Evolutionary conservation across 352 stramenopile genomes (phyloP).

Genomic region (Globisporangium nodosum): DNA sequence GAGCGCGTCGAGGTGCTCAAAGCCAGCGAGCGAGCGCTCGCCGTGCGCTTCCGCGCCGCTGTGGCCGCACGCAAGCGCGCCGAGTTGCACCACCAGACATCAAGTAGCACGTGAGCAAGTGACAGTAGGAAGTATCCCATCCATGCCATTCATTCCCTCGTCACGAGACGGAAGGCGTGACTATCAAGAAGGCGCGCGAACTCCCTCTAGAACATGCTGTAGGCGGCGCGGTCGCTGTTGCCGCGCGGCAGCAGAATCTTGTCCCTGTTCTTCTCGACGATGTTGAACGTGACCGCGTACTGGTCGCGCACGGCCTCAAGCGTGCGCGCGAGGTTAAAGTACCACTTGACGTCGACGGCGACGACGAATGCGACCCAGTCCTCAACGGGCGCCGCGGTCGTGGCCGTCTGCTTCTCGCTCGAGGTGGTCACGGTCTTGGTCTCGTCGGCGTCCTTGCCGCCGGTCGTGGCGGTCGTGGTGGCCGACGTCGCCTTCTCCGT

Average conservation of each 20-base stretch:
- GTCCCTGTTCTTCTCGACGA: conserved; percentile 74
- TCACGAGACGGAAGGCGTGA: not conserved
- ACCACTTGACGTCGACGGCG: conserved; percentile 83
- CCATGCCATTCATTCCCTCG: not conserved
- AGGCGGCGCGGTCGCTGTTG: conserved; percentile 55
- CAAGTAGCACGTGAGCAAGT: conserved; percentile 1
- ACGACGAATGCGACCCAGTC: conserved; percentile 67
- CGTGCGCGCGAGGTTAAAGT: conserved; percentile 61
- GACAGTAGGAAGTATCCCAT: too few species aligned
- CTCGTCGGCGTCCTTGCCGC: conserved; percentile 65
- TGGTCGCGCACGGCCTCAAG: conserved; percentile 73
- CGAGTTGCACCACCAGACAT: not conserved
- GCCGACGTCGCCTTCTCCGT: conserved; percentile 56
- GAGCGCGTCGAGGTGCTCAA: conserved; percentile 12
- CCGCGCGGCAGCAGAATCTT: conserved; percentile 76
- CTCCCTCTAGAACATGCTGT: conserved; percentile 75
- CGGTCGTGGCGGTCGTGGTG: conserved; percentile 48
- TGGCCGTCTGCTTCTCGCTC: conserved; percentile 52
- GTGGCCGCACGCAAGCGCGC: conserved; percentile 3
- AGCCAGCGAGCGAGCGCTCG: not conserved
- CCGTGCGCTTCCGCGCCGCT: conserved; percentile 7
- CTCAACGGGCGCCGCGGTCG: conserved; percentile 22
- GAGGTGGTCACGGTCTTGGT: conserved; percentile 59
- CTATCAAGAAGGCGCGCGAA: too few species aligned
- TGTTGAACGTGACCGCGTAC: conserved; percentile 66